Base-by-base conservation (phyloP, 2,329 filamentous ascomycete species). In the Ceratocystis huliohia region DNA sequence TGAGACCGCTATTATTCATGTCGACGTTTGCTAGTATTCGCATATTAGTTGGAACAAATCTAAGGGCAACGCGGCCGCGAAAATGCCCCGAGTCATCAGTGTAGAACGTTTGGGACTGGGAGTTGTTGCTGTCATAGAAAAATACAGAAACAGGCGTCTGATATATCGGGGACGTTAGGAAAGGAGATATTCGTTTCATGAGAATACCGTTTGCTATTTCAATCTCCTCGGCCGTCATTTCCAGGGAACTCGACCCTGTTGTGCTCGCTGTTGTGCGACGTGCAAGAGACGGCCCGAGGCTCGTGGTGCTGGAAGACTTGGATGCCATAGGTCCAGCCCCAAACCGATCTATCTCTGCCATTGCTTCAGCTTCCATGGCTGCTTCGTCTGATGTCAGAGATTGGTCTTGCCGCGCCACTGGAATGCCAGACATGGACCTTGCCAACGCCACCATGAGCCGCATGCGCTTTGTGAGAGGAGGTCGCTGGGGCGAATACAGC, bases 81-180 rank as follows among this genome's bases (percentile, higher is more conserved):
- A 99, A 99, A 75, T 99, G 94, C 0, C 94, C 94, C 0, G 89
- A 85, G 41, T 94, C 88, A 72, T 96, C 88, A 0, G 95, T 99
- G 69, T 84, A 82, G 2, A 96, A 84, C 0, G 89, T 96, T 64
- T 88, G 84, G 33, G 93, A 95, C 71, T 91, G 87, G 0, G 93
- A 96, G 63, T 86, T 82, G 2, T 82, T 77, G 15, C 95, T 85
- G 71, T 97, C 94, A 77, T 95, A 99, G 75, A 99, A 97, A 78
- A 97, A 96, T 0, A 96, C 80, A 0, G 91, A 96, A 65, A 99
- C 87, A 0, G 92, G 87, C 22, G 86, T 82, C 63, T 88, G 84
- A 0, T 87, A 84, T 66, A 92, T 78, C 0, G 94, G 91, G 50
- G 87, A 92, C 0, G 91, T 91, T 77, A 99, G 83, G 74, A 99